Evolutionary conservation across 2,329 filamentous ascomycete genomes (phyloP).

Genomic region (Cladobotryum protrusum): DNA sequence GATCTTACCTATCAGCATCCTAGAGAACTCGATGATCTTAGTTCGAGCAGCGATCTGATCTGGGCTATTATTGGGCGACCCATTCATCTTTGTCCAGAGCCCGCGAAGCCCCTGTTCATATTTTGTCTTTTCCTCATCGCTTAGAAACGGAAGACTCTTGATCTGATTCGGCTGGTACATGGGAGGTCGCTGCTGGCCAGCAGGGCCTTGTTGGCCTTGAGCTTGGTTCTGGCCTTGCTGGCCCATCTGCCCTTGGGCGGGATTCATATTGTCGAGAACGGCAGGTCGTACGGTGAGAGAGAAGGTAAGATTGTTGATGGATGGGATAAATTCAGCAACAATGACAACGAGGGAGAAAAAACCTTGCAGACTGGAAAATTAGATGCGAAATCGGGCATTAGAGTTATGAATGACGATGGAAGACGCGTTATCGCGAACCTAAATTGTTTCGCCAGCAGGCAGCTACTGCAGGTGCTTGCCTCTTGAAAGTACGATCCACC

Average conservation of each 20-base stretch:
- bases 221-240: slow-evolving; percentile 19
- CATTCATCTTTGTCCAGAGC: slow-evolving; percentile 49
- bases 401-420: background rate
- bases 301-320: no score
- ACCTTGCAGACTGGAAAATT: background rate
- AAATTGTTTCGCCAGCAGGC: background rate
- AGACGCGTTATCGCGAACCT: slow-evolving; percentile 6
- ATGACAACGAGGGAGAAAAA: background rate
- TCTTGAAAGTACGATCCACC: background rate
- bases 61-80: slow-evolving; percentile 38
- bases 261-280: slow-evolving; percentile 18
- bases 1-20: slow-evolving; percentile 49
- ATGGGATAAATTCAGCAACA: background rate
- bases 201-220: slow-evolving; percentile 19
- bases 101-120: slow-evolving; percentile 51
- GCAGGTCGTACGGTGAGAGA: background rate
- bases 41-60: slow-evolving; percentile 46
- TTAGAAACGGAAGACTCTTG: slow-evolving; percentile 43
- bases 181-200: slow-evolving; percentile 24
- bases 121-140: slow-evolving; percentile 49
- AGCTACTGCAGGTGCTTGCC: no score
- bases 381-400: background rate
- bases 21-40: slow-evolving; percentile 56
- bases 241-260: slow-evolving; percentile 17
- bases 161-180: slow-evolving; percentile 50